phyloP scores from a whole-genome alignment of 2,329 filamentous ascomycete genomes.

The Rhynchosporium agropyri region DNA sequence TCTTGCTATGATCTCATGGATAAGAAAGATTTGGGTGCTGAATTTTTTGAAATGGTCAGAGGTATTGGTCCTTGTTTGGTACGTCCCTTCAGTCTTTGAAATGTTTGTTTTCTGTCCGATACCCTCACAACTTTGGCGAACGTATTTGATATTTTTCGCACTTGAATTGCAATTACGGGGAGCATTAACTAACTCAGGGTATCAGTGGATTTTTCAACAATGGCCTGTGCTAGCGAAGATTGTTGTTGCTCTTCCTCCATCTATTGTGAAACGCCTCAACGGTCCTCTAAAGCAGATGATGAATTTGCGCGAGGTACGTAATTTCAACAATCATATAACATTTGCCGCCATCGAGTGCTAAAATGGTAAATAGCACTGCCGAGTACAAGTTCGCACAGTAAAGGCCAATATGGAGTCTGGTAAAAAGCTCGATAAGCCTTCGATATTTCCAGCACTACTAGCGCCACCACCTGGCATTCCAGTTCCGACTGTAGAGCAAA shows the following conservation, averaged over 20 bases:
- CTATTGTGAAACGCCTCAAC: slow-evolving; percentile 34
- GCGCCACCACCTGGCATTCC: slow-evolving; percentile 29
- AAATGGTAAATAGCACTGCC: slow-evolving; percentile 25
- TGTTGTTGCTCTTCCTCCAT: slow-evolving; percentile 34
- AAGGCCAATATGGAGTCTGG: slow-evolving; percentile 20
- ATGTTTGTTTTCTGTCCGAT: background rate
- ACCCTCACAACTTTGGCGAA: background rate
- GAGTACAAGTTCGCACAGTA: slow-evolving; percentile 3
- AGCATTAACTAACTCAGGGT: too few relatives aligned
- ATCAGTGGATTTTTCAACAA: slow-evolving; percentile 30
- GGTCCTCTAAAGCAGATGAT: slow-evolving; percentile 29
- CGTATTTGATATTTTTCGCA: background rate
- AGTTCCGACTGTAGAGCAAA: slow-evolving; percentile 24
- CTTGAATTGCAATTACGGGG: too few relatives aligned
- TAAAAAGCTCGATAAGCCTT: slow-evolving; percentile 30
- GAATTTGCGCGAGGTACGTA: slow-evolving; percentile 28
- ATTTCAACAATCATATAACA: background rate
- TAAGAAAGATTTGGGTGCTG: slow-evolving; percentile 31
- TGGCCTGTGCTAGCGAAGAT: slow-evolving; percentile 30
- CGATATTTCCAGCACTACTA: slow-evolving; percentile 41
- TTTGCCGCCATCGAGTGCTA: background rate
- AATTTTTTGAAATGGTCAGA: slow-evolving; percentile 39
- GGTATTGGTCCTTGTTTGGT: slow-evolving; percentile 31
- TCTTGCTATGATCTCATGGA: slow-evolving; percentile 41
- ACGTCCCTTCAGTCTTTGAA: background rate